phyloP scores from a whole-genome alignment of 805 yeast genomes.

The Clavispora phyllophila region DNA sequence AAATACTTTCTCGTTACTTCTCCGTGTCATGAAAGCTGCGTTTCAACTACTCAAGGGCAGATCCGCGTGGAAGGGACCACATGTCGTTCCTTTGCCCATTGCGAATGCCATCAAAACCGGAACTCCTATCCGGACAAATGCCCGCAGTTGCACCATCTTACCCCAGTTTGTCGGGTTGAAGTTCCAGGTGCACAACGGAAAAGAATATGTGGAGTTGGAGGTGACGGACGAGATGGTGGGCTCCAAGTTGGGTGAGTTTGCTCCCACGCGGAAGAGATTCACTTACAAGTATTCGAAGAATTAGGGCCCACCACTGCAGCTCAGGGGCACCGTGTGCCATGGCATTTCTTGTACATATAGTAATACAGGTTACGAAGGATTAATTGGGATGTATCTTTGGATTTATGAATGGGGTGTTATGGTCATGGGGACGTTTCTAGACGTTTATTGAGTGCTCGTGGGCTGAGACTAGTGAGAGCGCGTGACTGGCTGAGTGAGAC shows the following conservation, averaged over 20 bases:
- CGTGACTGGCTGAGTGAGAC: no score
- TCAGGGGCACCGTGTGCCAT: neutral
- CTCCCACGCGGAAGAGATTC: constrained; percentile 87
- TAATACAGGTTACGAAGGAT: neutral
- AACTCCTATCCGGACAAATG: constrained; percentile 91
- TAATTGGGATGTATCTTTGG: no score
- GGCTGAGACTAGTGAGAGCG: no score
- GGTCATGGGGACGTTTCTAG: no score
- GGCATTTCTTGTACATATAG: constrained; percentile 4
- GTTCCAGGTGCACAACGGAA: constrained; percentile 95
- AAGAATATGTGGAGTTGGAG: constrained; percentile 83
- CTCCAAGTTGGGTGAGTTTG: constrained; percentile 89
- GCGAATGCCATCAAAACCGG: constrained; percentile 76
- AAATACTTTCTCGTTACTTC: neutral
- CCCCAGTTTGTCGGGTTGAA: constrained; percentile 95
- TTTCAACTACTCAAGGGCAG: constrained; percentile 26
- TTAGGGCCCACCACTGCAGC: constrained; percentile 16
- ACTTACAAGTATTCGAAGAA: constrained; percentile 76
- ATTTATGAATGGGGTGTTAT: no score
- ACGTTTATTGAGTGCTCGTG: no score
- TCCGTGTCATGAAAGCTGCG: constrained; percentile 29
- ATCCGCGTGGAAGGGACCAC: constrained; percentile 66
- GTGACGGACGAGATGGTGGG: constrained; percentile 97
- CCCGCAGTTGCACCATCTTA: constrained; percentile 87
- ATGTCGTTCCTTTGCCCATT: constrained; percentile 91